Percentiles rank a stretch among this genome's conserved stretches.
Conservation (phyloP, 2,329 filamentous ascomycete genomes). For the Venturia oleaginea region DNA sequence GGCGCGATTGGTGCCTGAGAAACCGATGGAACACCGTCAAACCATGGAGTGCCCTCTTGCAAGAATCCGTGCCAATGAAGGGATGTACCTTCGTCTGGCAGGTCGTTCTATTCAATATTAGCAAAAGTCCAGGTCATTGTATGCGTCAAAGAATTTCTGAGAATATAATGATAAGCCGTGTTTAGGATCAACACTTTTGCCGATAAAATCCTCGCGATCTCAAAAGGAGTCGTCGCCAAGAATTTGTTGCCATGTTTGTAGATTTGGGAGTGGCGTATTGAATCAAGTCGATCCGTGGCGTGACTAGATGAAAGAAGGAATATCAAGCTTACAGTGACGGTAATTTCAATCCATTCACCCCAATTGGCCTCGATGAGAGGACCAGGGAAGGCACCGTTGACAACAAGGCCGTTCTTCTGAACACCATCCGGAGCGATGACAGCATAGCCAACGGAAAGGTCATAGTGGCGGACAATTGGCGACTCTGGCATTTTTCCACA, state of each 20-base stretch:
- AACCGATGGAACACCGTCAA: constrained; percentile 28
- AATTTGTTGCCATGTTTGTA: neutral
- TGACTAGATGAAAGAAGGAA: neutral
- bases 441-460: constrained; percentile 17
- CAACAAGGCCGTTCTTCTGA: constrained; percentile 21
- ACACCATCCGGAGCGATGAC: constrained; percentile 24
- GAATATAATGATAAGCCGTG: no score
- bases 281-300: no score
- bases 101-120: constrained; percentile 17
- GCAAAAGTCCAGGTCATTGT: neutral
- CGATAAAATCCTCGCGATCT: constrained; percentile 8
- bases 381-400: constrained; percentile 30
- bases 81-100: constrained; percentile 24
- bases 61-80: constrained; percentile 28
- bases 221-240: constrained; percentile 12
- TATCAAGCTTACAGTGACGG: neutral
- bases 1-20: constrained; percentile 28
- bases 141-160: no score
- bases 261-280: neutral
- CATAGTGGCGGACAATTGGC: constrained; percentile 24
- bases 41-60: constrained; percentile 26
- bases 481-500: constrained; percentile 24
- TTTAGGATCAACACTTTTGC: neutral
- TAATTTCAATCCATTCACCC: constrained; percentile 23
- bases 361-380: constrained; percentile 30